phyloP scores from a whole-genome alignment of 2,329 filamentous ascomycete species.

The Colletotrichum melonis region DNA sequence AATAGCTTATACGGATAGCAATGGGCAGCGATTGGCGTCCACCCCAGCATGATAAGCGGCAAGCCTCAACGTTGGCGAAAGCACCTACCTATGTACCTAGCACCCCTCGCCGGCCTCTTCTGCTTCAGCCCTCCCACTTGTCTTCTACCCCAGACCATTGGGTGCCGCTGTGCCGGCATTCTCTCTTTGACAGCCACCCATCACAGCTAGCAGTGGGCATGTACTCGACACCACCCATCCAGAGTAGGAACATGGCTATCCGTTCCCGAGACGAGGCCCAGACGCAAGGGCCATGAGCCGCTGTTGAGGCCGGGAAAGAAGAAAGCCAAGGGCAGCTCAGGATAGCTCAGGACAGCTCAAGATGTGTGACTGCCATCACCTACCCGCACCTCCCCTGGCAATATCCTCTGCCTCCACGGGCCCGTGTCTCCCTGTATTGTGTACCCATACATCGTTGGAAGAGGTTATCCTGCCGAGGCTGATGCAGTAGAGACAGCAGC shows the following conservation, averaged over 20 bases:
- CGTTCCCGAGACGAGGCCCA: conserved; percentile 11
- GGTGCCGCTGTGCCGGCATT: conserved; percentile 22
- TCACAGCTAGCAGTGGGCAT: conserved; percentile 3
- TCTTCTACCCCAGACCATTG: conserved; percentile 14
- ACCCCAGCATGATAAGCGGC: too few relatives aligned
- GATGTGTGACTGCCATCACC: neutral
- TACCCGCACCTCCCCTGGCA: neutral
- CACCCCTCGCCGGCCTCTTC: neutral
- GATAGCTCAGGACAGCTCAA: neutral
- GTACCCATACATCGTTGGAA: neutral
- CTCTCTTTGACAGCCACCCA: conserved; percentile 27
- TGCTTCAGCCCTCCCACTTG: neutral
- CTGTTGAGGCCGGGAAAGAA: neutral
- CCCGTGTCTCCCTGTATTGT: neutral
- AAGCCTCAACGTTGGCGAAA: neutral
- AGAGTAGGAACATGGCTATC: conserved; percentile 16
- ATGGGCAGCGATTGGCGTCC: neutral
- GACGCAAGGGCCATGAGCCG: conserved; percentile 8
- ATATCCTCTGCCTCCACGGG: neutral
- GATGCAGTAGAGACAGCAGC: too few relatives aligned
- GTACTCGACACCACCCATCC: conserved; percentile 17
- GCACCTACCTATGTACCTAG: neutral
- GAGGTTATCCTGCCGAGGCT: neutral
- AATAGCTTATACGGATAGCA: neutral
- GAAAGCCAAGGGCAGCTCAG: neutral